A percentile compares a stretch with the other conserved stretches of the same genome.
These are phyloP conservation scores for Pugionium cornutum DNA, from an alignment of 345 rosid species.

Conservation along the genomic window DNA sequence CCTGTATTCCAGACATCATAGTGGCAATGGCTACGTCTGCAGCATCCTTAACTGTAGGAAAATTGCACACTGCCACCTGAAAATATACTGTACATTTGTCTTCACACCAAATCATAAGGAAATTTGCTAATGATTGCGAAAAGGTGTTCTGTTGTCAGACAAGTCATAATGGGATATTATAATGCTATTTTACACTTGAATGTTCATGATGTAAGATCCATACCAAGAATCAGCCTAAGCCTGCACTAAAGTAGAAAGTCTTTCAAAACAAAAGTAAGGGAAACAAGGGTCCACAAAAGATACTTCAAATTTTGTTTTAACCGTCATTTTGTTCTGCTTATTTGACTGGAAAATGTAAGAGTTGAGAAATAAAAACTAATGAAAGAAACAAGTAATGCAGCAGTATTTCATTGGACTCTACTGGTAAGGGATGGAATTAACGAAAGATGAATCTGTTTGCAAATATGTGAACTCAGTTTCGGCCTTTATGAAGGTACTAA, in stretches of 20 bases:
- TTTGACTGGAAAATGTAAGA: not conserved
- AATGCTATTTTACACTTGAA: not conserved
- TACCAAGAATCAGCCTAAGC: not conserved
- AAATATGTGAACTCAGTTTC: not conserved
- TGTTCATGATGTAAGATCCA: not conserved
- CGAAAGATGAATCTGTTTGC: not conserved
- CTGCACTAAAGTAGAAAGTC: not conserved
- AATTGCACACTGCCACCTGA: slow-evolving; percentile 97
- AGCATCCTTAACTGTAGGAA: slow-evolving; percentile 88
- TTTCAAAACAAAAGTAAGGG: not conserved
- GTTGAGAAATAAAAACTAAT: not conserved
- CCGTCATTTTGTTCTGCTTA: not conserved
- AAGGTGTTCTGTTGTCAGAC: slow-evolving; percentile 1
- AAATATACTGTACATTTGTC: slow-evolving; percentile 13
- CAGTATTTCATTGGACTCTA: not conserved
- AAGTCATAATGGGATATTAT: not conserved
- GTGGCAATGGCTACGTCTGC: slow-evolving; percentile 95
- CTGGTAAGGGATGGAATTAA: not conserved
- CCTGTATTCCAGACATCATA: slow-evolving; percentile 89
- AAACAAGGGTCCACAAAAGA: not conserved
- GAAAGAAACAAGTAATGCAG: not conserved
- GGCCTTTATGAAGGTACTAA: slow-evolving; percentile 1
- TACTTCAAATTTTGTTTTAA: slow-evolving; percentile 1
- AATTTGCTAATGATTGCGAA: slow-evolving; percentile 1
- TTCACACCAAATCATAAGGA: slow-evolving; percentile 1